Evolutionary conservation across 495 filamentous ascomycete genomes (phyloP).

Genomic region (Neurospora cerealis): DNA sequence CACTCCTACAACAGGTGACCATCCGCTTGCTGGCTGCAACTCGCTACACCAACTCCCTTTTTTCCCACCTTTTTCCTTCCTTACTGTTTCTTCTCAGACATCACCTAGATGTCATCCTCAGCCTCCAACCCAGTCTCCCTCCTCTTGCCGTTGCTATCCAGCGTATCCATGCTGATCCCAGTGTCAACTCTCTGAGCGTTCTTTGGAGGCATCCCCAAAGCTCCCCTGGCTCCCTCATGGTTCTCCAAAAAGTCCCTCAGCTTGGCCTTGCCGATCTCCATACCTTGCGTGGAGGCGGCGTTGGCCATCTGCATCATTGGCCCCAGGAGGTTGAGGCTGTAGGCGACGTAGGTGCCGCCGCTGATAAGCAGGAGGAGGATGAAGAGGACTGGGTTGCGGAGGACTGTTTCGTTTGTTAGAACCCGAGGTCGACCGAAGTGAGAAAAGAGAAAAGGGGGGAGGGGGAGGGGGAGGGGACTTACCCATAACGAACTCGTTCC

Average conservation of each 20-base stretch:
- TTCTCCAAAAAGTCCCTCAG: slow-evolving; percentile 78
- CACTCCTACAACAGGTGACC: background rate
- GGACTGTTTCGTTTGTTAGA: slow-evolving; percentile 48
- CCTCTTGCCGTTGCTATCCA: slow-evolving; percentile 53
- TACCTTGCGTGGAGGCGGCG: slow-evolving; percentile 73
- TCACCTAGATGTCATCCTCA: slow-evolving; percentile 29
- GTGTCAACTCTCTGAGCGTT: slow-evolving; percentile 25
- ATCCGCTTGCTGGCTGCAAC: background rate
- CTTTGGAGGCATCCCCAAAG: slow-evolving; percentile 56
- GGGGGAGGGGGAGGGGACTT: slow-evolving; percentile 26
- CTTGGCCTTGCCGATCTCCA: slow-evolving; percentile 82
- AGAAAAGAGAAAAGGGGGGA: background rate
- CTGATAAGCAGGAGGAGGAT: slow-evolving; percentile 69
- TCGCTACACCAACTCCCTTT: background rate
- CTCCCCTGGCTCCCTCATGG: slow-evolving; percentile 68
- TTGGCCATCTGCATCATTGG: slow-evolving; percentile 91
- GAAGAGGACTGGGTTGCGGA: slow-evolving; percentile 90
- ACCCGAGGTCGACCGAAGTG: background rate
- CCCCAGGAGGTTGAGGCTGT: slow-evolving; percentile 87
- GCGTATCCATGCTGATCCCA: slow-evolving; percentile 45
- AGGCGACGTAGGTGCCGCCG: slow-evolving; percentile 75
- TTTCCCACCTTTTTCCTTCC: background rate
- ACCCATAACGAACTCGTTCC: slow-evolving; percentile 95
- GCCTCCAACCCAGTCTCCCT: slow-evolving; percentile 27
- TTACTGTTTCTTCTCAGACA: background rate